Evolutionary conservation across 805 yeast genomes (phyloP).

Genomic region (Candida odintsovae): DNA sequence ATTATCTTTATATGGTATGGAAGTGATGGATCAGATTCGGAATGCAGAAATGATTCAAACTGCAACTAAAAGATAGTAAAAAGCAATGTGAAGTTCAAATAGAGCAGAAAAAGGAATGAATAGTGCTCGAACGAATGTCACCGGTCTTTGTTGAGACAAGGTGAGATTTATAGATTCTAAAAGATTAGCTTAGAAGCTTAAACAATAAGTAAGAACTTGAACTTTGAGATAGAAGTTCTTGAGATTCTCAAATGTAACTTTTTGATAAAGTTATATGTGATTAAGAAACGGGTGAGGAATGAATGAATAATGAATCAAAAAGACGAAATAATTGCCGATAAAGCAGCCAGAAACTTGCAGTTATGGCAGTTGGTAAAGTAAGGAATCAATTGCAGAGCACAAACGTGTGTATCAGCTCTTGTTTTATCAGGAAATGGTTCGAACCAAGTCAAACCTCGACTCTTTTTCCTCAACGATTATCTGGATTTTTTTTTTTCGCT

Average conservation of each 20-base stretch:
- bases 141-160: not conserved
- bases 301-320: not conserved
- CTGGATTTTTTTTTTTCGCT: not conserved
- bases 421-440: not conserved
- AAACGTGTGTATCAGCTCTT: not conserved
- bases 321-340: not conserved
- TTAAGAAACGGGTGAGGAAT: not conserved
- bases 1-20: not conserved
- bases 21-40: not conserved
- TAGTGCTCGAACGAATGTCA: slow-evolving; percentile 1
- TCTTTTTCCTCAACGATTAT: not conserved
- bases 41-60: too few species aligned
- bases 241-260: not conserved
- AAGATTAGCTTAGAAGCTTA: not conserved
- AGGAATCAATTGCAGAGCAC: not conserved
- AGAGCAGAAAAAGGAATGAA: slow-evolving; percentile 3
- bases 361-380: not conserved
- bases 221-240: not conserved
- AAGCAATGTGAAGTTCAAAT: not conserved
- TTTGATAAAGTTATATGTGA: not conserved
- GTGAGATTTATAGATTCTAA: not conserved
- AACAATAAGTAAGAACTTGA: not conserved
- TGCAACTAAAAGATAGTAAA: not conserved
- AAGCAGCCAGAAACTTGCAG: not conserved
- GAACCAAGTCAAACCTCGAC: not conserved